Evolutionary conservation across 78 protist genomes (phyloP).

Genomic region (Polysphondylium violaceum): DNA sequence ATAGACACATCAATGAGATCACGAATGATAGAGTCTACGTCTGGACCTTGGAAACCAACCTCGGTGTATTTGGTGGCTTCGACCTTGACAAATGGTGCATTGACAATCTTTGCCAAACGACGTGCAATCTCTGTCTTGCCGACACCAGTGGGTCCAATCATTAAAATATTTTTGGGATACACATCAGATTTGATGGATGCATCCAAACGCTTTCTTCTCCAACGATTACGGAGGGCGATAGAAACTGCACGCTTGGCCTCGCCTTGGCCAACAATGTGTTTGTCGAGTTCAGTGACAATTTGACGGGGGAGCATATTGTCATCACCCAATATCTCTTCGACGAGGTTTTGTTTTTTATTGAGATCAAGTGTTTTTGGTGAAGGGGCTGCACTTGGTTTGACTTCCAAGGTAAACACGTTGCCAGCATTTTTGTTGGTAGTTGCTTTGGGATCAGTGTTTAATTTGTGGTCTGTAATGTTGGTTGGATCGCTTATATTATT

Average conservation of each 20-base stretch:
- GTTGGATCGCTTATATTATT: too few relatives aligned
- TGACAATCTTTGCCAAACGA: slow-evolving; percentile 91
- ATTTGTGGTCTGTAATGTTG: too few relatives aligned
- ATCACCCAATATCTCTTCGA: slow-evolving; percentile 24
- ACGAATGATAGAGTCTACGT: slow-evolving; percentile 90
- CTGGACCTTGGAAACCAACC: slow-evolving; percentile 95
- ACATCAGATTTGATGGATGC: slow-evolving; percentile 51
- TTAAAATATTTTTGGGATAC: slow-evolving; percentile 95
- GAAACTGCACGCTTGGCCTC: slow-evolving; percentile 56
- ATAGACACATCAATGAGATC: slow-evolving; percentile 84
- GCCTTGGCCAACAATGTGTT: slow-evolving; percentile 51
- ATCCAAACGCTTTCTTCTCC: slow-evolving; percentile 74
- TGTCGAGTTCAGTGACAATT: slow-evolving; percentile 25
- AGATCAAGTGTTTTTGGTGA: too few relatives aligned
- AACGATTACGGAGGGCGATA: slow-evolving; percentile 54
- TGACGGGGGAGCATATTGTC: slow-evolving; percentile 33
- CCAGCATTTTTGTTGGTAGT: too few relatives aligned
- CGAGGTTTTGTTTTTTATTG: background rate
- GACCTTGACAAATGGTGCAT: slow-evolving; percentile 95
- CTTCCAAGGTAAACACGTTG: too few relatives aligned
- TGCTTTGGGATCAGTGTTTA: too few relatives aligned
- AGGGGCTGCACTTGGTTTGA: too few relatives aligned
- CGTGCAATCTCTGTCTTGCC: slow-evolving; percentile 96
- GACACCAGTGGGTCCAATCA: slow-evolving; percentile 95
- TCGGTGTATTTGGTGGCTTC: slow-evolving; percentile 97